Base-by-base conservation (phyloP, 371 early-diverging fungal genomes). In the Mucor circinelloides region DNA sequence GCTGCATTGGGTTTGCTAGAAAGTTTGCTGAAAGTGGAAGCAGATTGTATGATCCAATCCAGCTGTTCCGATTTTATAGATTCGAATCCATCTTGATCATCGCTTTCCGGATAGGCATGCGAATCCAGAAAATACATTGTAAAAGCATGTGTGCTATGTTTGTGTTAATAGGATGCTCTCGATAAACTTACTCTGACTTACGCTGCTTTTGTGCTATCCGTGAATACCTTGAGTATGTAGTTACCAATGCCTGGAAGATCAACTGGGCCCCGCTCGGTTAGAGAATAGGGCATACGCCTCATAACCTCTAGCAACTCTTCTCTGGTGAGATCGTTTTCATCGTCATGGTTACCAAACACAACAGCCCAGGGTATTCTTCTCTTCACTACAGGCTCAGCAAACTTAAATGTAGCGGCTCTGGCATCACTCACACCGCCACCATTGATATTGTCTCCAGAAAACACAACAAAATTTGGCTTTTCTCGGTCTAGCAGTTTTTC, bases 331-430 rank as follows among this genome's bases (percentile, higher is more conserved):
- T 85, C 85, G 31, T 74, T 79, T 58, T 77, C 79, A 36, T 87
- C 81, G 63, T 88, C 88, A 40, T 85, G 84, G 48, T 85, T 85
- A 8, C 88, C 88, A 72, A 84, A 86, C 3, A 85, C 67, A 44
- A 79, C 79, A 23, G 85, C 85, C 84, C 84, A 86, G 19, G 86
- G 87, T 17, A 86, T 79, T 1, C 73, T 74, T 27, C 76, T 69
- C 19, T 82, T 66, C 3, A 84, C 80, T 0, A 85, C 80, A 7
- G 80, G 85, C 15, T 72, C 69, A 17, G 80, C 77, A 68, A 85
- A 80, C 38, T 85, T 85, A 48, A 81, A 77, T 9, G 76, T 82
- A 31, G 81, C 80, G 19, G 80, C 75, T 38, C 80, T 66, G 2
- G 80, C 73, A 69, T 80, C 80, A 60, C 60, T 79, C 0, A 79